phyloP scores from a whole-genome alignment of 2,329 filamentous ascomycete species.

The Sordariomycetes sp. region DNA sequence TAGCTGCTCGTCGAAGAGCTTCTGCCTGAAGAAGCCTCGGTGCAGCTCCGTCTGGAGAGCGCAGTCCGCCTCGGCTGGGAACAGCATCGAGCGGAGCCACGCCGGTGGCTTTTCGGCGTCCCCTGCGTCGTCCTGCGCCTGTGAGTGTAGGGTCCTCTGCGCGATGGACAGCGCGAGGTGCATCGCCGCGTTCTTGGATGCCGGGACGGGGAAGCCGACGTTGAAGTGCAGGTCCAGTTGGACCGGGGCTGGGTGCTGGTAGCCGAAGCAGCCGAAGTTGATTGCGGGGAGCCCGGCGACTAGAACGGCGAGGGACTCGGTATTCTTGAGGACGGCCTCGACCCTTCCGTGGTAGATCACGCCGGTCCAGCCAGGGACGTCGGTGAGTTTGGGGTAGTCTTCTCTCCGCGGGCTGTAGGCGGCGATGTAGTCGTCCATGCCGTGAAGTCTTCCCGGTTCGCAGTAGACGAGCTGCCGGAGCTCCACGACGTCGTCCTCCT shows the following conservation, averaged over 20 bases:
- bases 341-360: constrained; percentile 1
- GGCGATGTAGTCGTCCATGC: neutral
- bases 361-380: constrained; percentile 2
- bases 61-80: neutral
- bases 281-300: neutral
- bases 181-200: neutral
- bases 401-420: neutral
- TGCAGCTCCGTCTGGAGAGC: neutral
- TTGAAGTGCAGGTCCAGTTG: neutral
- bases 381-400: neutral
- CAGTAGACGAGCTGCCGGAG: constrained; percentile 3
- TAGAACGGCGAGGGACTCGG: neutral
- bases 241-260: neutral
- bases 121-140: neutral
- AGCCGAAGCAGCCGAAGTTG: neutral
- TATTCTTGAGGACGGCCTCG: neutral
- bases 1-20: constrained; percentile 1
- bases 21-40: neutral
- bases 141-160: neutral
- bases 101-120: neutral
- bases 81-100: constrained; percentile 1
- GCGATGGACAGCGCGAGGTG: neutral
- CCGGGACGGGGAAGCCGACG: neutral
- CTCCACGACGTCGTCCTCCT: constrained; percentile 1
- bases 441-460: neutral